Conservation (phyloP, 768 basidiomycete genomes). For the Lepiota subincarnata region DNA sequence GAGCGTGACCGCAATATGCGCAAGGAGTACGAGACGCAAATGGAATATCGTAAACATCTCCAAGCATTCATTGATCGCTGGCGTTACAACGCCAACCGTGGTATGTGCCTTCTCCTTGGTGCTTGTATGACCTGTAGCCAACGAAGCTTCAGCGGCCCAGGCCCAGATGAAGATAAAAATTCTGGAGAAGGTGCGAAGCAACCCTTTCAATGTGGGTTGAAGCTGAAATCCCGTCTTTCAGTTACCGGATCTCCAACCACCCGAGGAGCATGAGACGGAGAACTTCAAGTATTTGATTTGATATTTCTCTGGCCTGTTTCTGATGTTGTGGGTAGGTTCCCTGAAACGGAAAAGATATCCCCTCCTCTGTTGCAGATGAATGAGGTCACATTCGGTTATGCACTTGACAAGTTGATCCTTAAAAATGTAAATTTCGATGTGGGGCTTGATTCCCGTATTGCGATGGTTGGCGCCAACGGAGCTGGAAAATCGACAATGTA, state of each 20-base stretch:
- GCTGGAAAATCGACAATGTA: constrained; percentile 95
- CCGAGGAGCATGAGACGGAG: constrained; percentile 89
- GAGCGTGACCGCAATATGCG: constrained; percentile 88
- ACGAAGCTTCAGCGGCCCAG: constrained; percentile 62
- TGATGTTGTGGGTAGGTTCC: constrained; percentile 53
- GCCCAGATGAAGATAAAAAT: constrained; percentile 77
- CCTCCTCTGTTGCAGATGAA: constrained; percentile 92
- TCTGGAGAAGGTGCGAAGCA: constrained; percentile 57
- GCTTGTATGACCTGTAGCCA: not conserved
- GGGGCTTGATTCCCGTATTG: constrained; percentile 90
- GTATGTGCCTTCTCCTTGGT: constrained; percentile 29
- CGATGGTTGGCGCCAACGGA: constrained; percentile 93
- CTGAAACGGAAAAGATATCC: constrained; percentile 95
- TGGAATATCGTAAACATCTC: constrained; percentile 91
- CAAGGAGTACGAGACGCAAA: constrained; percentile 95
- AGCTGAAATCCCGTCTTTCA: constrained; percentile 25
- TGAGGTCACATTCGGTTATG: constrained; percentile 88
- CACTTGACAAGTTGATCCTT: constrained; percentile 69
- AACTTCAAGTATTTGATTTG: constrained; percentile 66
- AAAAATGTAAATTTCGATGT: constrained; percentile 85
- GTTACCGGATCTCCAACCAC: constrained; percentile 90
- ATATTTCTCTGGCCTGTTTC: not conserved
- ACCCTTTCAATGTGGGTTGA: not conserved
- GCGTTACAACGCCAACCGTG: constrained; percentile 96
- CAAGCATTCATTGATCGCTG: constrained; percentile 98